phyloP scores from a whole-genome alignment of 331 rosid species.

The Quercus phellos region DNA sequence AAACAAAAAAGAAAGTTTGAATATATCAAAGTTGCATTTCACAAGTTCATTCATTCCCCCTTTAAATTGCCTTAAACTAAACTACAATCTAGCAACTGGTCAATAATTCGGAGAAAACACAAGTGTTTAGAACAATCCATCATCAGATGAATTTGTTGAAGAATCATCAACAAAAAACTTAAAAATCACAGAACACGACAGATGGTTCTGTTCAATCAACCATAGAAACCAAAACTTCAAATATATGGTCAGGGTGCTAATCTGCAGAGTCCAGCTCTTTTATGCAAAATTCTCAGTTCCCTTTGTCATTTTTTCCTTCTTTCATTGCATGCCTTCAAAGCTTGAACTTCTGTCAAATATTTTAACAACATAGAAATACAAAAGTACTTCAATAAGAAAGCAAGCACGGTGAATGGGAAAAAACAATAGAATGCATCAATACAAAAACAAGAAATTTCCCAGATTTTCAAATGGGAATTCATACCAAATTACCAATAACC shows the following conservation, averaged over 20 bases:
- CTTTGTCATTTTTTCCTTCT: constrained; percentile 23
- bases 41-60: neutral
- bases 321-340: constrained; percentile 46
- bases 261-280: neutral
- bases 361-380: neutral
- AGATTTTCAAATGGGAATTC: neutral
- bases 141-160: neutral
- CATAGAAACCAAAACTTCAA: neutral
- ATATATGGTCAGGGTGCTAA: neutral
- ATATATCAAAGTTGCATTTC: neutral
- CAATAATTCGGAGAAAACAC: neutral
- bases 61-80: neutral
- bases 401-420: neutral
- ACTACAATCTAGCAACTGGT: neutral
- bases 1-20: too few relatives aligned
- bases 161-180: neutral
- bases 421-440: too few relatives aligned
- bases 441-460: neutral
- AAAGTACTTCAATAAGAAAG: neutral
- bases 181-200: neutral
- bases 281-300: constrained; percentile 13
- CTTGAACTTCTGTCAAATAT: constrained; percentile 42
- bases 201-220: neutral
- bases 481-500: too few relatives aligned
- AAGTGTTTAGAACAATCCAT: neutral